These are phyloP conservation scores for Torulaspora delbrueckii DNA, from an alignment of 805 yeast species.

Conservation along the genomic window DNA sequence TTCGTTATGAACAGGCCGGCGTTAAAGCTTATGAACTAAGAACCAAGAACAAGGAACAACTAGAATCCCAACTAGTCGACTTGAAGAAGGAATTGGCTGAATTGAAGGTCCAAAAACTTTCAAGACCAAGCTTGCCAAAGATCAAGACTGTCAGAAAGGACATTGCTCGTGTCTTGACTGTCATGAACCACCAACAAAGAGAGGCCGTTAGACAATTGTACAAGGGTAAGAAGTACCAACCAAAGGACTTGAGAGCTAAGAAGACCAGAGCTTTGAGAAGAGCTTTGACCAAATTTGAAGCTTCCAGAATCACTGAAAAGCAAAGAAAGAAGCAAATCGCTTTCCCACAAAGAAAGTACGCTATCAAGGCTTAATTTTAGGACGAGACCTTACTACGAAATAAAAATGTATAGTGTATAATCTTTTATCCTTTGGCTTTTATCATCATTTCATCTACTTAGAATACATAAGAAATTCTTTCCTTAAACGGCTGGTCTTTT, in stretches of 20 bases:
- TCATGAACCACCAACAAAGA: conserved; percentile 96
- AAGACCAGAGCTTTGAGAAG: conserved; percentile 99
- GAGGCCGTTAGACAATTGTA: conserved; percentile 90
- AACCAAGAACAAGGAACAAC: conserved; percentile 94
- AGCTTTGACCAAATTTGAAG: conserved; percentile 84
- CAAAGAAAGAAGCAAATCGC: conserved; percentile 89
- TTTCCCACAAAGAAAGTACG: conserved; percentile 98
- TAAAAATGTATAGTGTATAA: conserved; percentile 22
- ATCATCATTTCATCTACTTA: conserved; percentile 7
- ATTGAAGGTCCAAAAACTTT: conserved; percentile 92
- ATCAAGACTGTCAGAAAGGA: conserved; percentile 96
- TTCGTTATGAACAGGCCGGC: conserved; percentile 54
- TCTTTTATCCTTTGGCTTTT: conserved; percentile 23
- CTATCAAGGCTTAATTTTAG: conserved; percentile 84
- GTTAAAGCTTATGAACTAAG: conserved; percentile 94
- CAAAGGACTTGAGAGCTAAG: conserved; percentile 99
- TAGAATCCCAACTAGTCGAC: conserved; percentile 89
- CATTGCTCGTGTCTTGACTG: conserved; percentile 96
- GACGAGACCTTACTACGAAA: conserved; percentile 2
- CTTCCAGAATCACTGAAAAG: conserved; percentile 74
- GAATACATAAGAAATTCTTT: background rate
- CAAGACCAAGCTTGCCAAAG: conserved; percentile 90
- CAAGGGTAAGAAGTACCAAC: conserved; percentile 91
- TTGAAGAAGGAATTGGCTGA: conserved; percentile 94
- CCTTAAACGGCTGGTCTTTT: conserved; percentile 34